These are phyloP conservation scores for Galerina sulciceps DNA, from an alignment of 768 basidiomycete genomes.

Conservation along the genomic window DNA sequence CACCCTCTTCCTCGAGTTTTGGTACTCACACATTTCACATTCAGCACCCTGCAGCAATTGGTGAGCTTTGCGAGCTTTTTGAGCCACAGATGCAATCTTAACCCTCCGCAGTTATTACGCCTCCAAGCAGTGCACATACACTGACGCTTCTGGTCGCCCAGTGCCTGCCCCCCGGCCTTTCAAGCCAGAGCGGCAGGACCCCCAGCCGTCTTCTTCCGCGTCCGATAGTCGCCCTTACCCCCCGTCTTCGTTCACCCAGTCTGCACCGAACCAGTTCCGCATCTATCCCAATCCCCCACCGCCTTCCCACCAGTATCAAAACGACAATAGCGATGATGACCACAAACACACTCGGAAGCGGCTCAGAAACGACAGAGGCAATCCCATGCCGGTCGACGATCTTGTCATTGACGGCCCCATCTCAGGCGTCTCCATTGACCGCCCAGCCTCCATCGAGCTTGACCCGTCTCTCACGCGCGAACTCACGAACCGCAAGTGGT, in stretches of 20 bases:
- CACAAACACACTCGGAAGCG: slow-evolving; percentile 50
- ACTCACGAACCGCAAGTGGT: slow-evolving; percentile 68
- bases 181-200: slow-evolving; percentile 45
- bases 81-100: slow-evolving; percentile 15
- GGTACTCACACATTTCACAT: slow-evolving; percentile 18
- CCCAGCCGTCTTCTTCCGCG: slow-evolving; percentile 26
- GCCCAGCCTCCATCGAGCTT: slow-evolving; percentile 47
- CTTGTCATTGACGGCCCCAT: slow-evolving; percentile 44
- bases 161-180: slow-evolving; percentile 71
- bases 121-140: slow-evolving; percentile 81
- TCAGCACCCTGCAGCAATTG: slow-evolving; percentile 84
- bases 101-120: slow-evolving; percentile 68
- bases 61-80: slow-evolving; percentile 39
- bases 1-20: slow-evolving; percentile 8
- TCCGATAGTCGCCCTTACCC: slow-evolving; percentile 26
- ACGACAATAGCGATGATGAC: slow-evolving; percentile 45
- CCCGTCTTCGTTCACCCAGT: slow-evolving; percentile 22
- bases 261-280: slow-evolving; percentile 32
- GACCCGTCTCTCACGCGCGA: slow-evolving; percentile 72
- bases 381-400: slow-evolving; percentile 40
- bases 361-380: slow-evolving; percentile 46
- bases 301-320: slow-evolving; percentile 18
- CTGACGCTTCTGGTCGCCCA: slow-evolving; percentile 77
- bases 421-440: slow-evolving; percentile 40
- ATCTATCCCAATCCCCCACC: slow-evolving; percentile 25